Evolutionary conservation across 176 grass and related monocot genomes (phyloP), one percentile per base, ranked within the genome.

Genomic region (Pontederia crassipes): DNA sequence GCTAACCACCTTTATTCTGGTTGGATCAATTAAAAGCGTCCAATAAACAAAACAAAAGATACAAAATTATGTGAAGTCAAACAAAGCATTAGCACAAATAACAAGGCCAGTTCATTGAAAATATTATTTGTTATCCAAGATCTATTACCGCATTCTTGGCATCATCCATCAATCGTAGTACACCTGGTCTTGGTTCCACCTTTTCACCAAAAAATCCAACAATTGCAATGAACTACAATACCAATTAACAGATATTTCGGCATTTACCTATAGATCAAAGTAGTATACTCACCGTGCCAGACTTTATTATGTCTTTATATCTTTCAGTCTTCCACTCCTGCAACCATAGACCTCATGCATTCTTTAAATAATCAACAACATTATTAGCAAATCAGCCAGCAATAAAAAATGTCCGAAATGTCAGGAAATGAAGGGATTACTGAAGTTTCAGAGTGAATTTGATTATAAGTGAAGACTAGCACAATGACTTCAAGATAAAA

Each of bases 281-380:
- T 32, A 8, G 4, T 62, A 77, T 66, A 80, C 91, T 96, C 54
- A 90, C 87, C 67, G 81, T 82, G 80, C 92, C 92, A 68, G 87
- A 97, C 68, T 88, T 90, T 62, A 97, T 73, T 72, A 97, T 97
- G 54, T 76, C 92, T 80, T 97, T 97, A 76, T 97, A 97, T 54
- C 92, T 82, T 71, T 91, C 87, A 50, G 84, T 97, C 80, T 97
- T 97, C 92, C 92, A 97, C 29, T 91, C 84, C 92, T 97, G 79
- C 70, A 88, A 75, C 63, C 69, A 60, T 50, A 48, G 40, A 11
- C 11, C 7, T 11, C 45, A 62, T 45, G 6, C 28, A 62, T 62
- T 13, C 45, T 62, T 62, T 40, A 8, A 62, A n/a, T 17, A 14
- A 62, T 35, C 29, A 62, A 59, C 26, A 46, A 2, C 9, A 17